Conservation (phyloP, 192 early-diverging fungal species). For the Jimgerdemannia lactiflua region DNA sequence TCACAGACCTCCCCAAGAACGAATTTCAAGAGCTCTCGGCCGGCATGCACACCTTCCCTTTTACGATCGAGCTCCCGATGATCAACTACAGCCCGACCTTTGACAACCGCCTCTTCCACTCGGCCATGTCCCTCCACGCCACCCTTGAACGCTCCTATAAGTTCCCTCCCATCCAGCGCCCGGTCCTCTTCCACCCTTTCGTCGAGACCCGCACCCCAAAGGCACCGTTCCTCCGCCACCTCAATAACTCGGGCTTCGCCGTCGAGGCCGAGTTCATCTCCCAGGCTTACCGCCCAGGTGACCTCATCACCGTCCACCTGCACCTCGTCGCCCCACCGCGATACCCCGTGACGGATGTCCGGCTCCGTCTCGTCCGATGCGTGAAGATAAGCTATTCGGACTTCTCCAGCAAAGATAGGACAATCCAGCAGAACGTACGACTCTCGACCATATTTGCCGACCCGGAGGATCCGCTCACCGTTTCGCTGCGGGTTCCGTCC, state of each 20-base stretch:
- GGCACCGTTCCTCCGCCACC: neutral
- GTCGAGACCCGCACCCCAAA: neutral
- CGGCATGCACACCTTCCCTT: constrained; percentile 20
- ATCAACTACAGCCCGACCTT: constrained; percentile 26
- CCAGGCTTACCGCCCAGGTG: neutral
- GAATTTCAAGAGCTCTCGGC: neutral
- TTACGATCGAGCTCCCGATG: constrained; percentile 25
- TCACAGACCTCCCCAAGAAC: neutral
- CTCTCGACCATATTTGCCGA: neutral
- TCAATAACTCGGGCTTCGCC: neutral
- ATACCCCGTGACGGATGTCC: neutral
- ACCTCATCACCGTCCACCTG: neutral
- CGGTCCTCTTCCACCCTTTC: neutral
- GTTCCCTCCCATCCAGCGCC: neutral
- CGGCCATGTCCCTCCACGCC: neutral
- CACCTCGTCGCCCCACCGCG: neutral
- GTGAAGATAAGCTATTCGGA: neutral
- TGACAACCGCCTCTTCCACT: constrained; percentile 11
- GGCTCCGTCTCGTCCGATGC: neutral
- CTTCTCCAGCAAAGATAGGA: neutral
- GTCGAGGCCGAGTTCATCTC: neutral
- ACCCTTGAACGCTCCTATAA: neutral
- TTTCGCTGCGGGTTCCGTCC: neutral
- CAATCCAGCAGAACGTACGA: neutral
- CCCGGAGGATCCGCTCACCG: neutral